Evolutionary conservation across 73 alveolate genomes (phyloP).

Genomic region (Paramecium pentaurelia): DNA sequence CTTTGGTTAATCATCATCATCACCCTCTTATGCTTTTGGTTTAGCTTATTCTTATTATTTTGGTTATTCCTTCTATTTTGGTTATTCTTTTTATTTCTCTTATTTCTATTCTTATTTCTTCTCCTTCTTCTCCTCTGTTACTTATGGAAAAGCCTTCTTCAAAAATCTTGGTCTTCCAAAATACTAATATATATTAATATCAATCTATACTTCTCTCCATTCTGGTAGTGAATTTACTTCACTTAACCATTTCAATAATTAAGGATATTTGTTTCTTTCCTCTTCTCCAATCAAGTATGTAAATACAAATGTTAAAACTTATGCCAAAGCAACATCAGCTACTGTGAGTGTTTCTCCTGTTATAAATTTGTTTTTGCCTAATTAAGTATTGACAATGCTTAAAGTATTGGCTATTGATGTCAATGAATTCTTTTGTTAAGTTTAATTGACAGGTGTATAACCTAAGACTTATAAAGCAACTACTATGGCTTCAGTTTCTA

Average conservation of each 20-base stretch:
- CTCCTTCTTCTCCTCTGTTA: background rate
- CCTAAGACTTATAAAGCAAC: slow-evolving; percentile 79
- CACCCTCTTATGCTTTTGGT: slow-evolving; percentile 43
- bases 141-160: background rate
- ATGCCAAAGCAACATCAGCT: slow-evolving; percentile 88
- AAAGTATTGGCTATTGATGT: slow-evolving; percentile 63
- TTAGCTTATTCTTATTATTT: slow-evolving; percentile 41
- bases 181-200: too few species aligned
- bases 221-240: slow-evolving; percentile 69
- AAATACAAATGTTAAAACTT: slow-evolving; percentile 68
- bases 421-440: slow-evolving; percentile 46
- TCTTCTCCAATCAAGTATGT: slow-evolving; percentile 72
- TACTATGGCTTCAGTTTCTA: slow-evolving; percentile 61
- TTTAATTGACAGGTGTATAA: slow-evolving; percentile 67
- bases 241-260: slow-evolving; percentile 70
- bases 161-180: background rate
- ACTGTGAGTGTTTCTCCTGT: slow-evolving; percentile 85
- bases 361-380: slow-evolving; percentile 74
- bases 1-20: slow-evolving; percentile 46
- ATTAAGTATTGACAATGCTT: slow-evolving; percentile 63
- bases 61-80: slow-evolving; percentile 52
- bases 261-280: slow-evolving; percentile 75
- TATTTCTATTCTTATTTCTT: background rate
- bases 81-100: slow-evolving; percentile 44
- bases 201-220: background rate